Evolutionary conservation across 1,284 basidiomycete species (phyloP), one percentile per base, ranked within the genome.

Genomic region (Hypsizygus ulmarius): DNA sequence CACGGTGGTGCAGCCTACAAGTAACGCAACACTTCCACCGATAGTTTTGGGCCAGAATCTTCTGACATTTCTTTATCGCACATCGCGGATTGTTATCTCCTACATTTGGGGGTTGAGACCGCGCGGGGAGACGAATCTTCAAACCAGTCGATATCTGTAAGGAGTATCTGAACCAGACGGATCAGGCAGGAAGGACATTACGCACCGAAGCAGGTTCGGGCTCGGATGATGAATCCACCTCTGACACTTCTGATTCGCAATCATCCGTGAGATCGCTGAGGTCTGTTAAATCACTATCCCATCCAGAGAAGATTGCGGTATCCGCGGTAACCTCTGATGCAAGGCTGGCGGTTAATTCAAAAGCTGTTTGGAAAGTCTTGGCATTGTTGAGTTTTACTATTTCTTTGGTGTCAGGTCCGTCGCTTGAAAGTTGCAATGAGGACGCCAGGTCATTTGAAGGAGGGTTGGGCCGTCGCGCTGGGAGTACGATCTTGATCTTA

Each of bases 1-100:
- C 42, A 10, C 68, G 58, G 29, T 63, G 55, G 18, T 63, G 58
- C 34, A 56, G 41, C 15, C 71, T 68, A 49, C 71, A 71, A 1
- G 61, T 39, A 16, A 62, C 54, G 33, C 71, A 71, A 42, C 60
- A 63, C 51, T 70, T 69, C 69, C 67, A 69, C 14, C 57, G 60
- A 43, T 66, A 59, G 12, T 55, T 58, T 21, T 39, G 39, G 19
- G 62, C 54, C 14, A 68, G 43, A 3, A 57, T 50, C 27, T 58
- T 53, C 14, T 58, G 56, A 32, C 66, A 68, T 38, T 50, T 43
- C 44, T 52, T 59, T 47, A 56, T 58, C 12, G 44, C 51, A 37
- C 64, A 64, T 32, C 57, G 55, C 6, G n/a, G 32, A 27, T 10
- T 7, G 12, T 11, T 21, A 38, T 7, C 12, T 16, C 28, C 27